Conservation (phyloP, 1,139 yeast species). For the Debaryomyces nepalensis region DNA sequence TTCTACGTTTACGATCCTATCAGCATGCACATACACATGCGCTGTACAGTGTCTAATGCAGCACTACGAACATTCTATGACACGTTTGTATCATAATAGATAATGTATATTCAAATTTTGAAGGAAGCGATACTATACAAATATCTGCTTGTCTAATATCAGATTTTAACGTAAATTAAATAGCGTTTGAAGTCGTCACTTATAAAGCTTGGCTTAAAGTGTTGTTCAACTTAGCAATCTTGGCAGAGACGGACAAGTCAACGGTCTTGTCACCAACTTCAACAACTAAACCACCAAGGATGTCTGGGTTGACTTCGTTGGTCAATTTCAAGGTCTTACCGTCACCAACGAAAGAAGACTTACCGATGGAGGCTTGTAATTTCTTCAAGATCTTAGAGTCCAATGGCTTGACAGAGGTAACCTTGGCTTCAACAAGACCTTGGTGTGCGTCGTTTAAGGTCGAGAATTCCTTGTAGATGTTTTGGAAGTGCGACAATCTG, state of each 20-base stretch:
- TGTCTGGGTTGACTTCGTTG: constrained; percentile 85
- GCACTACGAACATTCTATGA: too few species aligned
- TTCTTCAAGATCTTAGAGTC: constrained; percentile 81
- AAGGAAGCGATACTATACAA: constrained; percentile 7
- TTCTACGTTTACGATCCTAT: too few species aligned
- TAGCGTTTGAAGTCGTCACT: constrained; percentile 16
- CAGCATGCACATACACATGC: too few species aligned
- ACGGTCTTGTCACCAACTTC: constrained; percentile 98
- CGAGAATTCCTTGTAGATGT: constrained; percentile 73
- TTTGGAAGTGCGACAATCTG: constrained; percentile 74
- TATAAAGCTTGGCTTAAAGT: constrained; percentile 83
- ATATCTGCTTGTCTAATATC: constrained; percentile 7
- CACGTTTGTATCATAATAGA: constrained; percentile 1
- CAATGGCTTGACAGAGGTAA: constrained; percentile 86
- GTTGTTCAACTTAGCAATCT: constrained; percentile 87
- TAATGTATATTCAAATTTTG: constrained; percentile 7
- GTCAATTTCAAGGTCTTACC: constrained; percentile 85
- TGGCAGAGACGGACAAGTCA: constrained; percentile 85
- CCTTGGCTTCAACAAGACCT: constrained; percentile 92
- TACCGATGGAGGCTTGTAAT: constrained; percentile 77
- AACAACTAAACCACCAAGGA: constrained; percentile 93
- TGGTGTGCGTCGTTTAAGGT: constrained; percentile 84
- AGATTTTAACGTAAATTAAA: constrained; percentile 8
- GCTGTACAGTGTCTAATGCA: too few species aligned
- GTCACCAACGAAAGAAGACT: constrained; percentile 79